Evolutionary conservation across 148 eudicot species (phyloP).

Genomic region (Rhododendron ovatum): DNA sequence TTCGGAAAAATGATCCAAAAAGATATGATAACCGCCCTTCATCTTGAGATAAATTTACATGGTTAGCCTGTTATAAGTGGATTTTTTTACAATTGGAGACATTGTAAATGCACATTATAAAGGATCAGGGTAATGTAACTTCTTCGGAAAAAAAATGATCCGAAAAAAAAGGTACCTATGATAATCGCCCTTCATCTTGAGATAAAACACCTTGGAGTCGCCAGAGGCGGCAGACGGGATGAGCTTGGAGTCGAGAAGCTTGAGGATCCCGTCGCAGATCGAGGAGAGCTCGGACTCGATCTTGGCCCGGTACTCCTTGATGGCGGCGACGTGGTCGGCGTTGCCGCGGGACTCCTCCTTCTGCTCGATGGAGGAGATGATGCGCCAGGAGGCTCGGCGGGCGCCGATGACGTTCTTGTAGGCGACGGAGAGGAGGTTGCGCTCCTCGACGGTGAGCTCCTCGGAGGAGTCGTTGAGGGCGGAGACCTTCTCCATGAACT

Average conservation of each 20-base stretch:
- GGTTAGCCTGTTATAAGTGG: neutral
- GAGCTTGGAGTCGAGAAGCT: conserved; percentile 20
- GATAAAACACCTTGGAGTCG: conserved; percentile 26
- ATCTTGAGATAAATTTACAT: conserved; percentile 17
- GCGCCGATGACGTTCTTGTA: conserved; percentile 38
- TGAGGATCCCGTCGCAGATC: conserved; percentile 25
- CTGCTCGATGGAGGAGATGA: conserved; percentile 29
- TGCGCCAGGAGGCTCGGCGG: conserved; percentile 33
- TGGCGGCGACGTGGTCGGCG: conserved; percentile 18
- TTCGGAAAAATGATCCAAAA: neutral
- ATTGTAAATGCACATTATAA: no score
- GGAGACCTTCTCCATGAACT: conserved; percentile 28
- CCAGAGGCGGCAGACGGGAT: conserved; percentile 11
- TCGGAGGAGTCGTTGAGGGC: conserved; percentile 11
- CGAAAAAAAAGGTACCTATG: conserved; percentile 1
- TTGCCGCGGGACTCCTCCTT: conserved; percentile 32
- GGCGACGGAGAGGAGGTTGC: conserved; percentile 34
- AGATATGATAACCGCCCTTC: conserved; percentile 22
- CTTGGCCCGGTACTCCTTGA: conserved; percentile 22
- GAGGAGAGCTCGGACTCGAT: conserved; percentile 25
- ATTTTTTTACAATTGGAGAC: no score
- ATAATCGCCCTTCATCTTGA: conserved; percentile 33
- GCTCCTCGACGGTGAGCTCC: conserved; percentile 29
- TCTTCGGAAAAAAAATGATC: no score
- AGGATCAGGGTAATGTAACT: no score